A percentile compares a stretch with the other conserved stretches of the same genome.
Conservation (phyloP, 768 basidiomycete species). For the Mycena galopus region DNA sequence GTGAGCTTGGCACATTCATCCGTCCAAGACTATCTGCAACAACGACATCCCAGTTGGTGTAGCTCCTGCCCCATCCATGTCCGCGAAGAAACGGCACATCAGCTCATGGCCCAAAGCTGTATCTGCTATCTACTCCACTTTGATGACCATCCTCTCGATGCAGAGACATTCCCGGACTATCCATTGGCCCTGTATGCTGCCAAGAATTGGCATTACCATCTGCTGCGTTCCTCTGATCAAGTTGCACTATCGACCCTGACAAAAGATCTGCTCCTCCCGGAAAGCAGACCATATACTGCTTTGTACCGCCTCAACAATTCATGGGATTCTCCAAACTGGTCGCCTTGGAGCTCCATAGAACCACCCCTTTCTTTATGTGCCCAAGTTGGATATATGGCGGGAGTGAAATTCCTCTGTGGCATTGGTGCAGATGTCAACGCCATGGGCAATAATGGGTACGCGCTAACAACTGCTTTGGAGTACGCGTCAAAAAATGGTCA, state of each 20-base stretch:
- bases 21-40: not conserved
- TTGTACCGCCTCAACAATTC: not conserved
- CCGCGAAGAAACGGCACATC: not conserved
- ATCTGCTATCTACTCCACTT: not conserved
- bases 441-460: not conserved
- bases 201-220: not conserved
- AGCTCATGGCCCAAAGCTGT: not conserved
- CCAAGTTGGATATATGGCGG: not conserved
- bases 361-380: not conserved
- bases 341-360: too few relatives aligned
- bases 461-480: not conserved
- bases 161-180: not conserved
- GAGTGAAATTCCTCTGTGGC: not conserved
- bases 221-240: not conserved
- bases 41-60: not conserved
- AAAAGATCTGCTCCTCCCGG: not conserved
- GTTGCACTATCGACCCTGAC: not conserved
- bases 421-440: not conserved
- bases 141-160: not conserved
- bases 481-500: not conserved
- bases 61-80: not conserved
- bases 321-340: too few relatives aligned
- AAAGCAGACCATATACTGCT: not conserved
- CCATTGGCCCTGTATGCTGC: not conserved
- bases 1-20: not conserved